These are phyloP conservation scores for Puccinia polysora DNA, from an alignment of 1,284 basidiomycete genomes.

Conservation along the genomic window DNA sequence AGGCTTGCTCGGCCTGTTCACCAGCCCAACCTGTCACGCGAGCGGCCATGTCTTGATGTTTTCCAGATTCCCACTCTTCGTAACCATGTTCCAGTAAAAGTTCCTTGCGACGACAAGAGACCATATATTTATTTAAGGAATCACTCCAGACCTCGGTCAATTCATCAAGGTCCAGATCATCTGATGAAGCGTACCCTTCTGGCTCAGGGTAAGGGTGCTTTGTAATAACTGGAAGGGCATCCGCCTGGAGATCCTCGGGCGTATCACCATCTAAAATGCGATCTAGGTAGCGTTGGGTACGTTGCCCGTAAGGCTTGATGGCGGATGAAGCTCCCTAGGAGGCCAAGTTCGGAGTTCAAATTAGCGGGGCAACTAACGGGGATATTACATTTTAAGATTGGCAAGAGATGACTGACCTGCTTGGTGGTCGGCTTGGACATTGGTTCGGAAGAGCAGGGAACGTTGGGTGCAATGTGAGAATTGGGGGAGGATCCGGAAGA, in stretches of 20 bases:
- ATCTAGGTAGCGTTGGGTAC: conserved; percentile 39
- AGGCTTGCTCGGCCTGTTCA: conserved; percentile 31
- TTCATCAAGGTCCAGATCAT: conserved; percentile 42
- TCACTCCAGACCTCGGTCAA: conserved; percentile 44
- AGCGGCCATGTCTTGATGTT: conserved; percentile 27
- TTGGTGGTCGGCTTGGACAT: not conserved
- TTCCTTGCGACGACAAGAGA: conserved; percentile 38
- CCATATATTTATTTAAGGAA: conserved; percentile 41
- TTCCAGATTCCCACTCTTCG: conserved; percentile 26
- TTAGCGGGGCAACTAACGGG: not conserved
- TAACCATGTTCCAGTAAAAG: conserved; percentile 26
- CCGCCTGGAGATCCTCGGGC: conserved; percentile 8
- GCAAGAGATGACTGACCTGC: not conserved
- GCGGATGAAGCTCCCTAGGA: conserved; percentile 12
- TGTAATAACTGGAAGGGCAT: conserved; percentile 26
- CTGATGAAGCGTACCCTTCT: conserved; percentile 40
- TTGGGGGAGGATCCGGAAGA: conserved; percentile 12
- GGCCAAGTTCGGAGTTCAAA: not conserved
- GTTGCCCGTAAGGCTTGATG: not conserved
- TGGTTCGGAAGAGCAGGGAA: not conserved
- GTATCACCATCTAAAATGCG: conserved; percentile 28
- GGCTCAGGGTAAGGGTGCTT: conserved; percentile 40
- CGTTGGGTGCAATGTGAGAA: not conserved
- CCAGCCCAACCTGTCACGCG: conserved; percentile 40
- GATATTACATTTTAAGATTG: not conserved